Conservation (phyloP, 2,329 filamentous ascomycete genomes). For the Fusarium agapanthi region DNA sequence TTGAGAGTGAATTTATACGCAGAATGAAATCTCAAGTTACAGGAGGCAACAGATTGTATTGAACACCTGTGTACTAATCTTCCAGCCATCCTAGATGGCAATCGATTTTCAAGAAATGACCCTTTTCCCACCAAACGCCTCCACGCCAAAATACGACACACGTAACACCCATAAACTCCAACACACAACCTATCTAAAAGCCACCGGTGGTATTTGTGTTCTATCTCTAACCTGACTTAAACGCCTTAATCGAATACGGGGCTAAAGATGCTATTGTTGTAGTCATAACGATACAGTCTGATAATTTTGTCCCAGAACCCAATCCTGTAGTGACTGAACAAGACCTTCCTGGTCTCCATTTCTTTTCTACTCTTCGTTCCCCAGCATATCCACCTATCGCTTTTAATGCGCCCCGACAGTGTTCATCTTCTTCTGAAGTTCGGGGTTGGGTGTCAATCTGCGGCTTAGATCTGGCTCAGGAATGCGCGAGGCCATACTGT, state of each 20-base stretch:
- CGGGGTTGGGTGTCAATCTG: slow-evolving; percentile 59
- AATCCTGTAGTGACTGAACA: slow-evolving; percentile 26
- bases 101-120: neutral
- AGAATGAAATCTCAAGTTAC: neutral
- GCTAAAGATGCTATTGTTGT: slow-evolving; percentile 7
- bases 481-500: slow-evolving; percentile 68
- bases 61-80: neutral
- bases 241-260: neutral
- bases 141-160: neutral
- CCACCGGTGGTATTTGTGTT: neutral
- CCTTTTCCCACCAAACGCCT: neutral
- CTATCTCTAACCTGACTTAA: neutral
- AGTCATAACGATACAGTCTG: slow-evolving; percentile 29
- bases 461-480: slow-evolving; percentile 56
- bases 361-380: neutral
- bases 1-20: neutral
- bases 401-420: slow-evolving; percentile 31
- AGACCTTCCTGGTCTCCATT: slow-evolving; percentile 18
- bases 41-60: neutral
- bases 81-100: neutral
- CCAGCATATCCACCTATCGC: neutral
- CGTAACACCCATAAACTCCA: neutral
- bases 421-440: slow-evolving; percentile 50
- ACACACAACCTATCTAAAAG: neutral
- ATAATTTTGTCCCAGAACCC: neutral